Evolutionary conservation across 371 early-diverging fungal species (phyloP).

Genomic region (Mucor circinelloides): DNA sequence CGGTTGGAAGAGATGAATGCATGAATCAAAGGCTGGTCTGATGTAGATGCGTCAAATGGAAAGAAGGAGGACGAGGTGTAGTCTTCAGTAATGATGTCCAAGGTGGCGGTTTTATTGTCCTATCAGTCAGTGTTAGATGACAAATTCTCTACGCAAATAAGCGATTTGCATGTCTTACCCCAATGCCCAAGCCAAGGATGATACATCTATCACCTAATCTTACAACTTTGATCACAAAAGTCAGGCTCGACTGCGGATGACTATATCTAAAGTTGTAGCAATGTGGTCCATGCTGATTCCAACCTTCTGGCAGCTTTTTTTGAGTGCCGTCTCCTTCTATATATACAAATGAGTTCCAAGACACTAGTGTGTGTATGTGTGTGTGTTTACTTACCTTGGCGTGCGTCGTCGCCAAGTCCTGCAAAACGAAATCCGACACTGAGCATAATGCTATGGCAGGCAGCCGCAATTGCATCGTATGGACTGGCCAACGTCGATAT

Average conservation of each 20-base stretch:
- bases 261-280: slow-evolving; percentile 68
- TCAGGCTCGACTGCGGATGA: slow-evolving; percentile 71
- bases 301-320: slow-evolving; percentile 48
- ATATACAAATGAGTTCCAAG: background rate
- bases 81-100: slow-evolving; percentile 55
- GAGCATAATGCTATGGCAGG: slow-evolving; percentile 63
- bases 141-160: background rate
- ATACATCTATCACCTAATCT: slow-evolving; percentile 64
- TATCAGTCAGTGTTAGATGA: slow-evolving; percentile 14
- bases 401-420: slow-evolving; percentile 67
- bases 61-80: slow-evolving; percentile 63
- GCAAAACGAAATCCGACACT: slow-evolving; percentile 62
- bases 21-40: slow-evolving; percentile 52
- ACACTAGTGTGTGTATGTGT: no score
- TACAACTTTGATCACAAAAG: slow-evolving; percentile 73
- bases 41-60: slow-evolving; percentile 44
- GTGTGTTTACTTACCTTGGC: slow-evolving; percentile 31
- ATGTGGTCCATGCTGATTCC: slow-evolving; percentile 62
- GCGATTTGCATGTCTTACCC: slow-evolving; percentile 37
- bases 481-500: slow-evolving; percentile 35
- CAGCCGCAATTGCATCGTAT: slow-evolving; percentile 60
- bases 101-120: slow-evolving; percentile 66
- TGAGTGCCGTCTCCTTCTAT: slow-evolving; percentile 41
- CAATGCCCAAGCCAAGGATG: slow-evolving; percentile 69
- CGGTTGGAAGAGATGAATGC: slow-evolving; percentile 62